Base-by-base conservation (phyloP, 768 basidiomycete genomes). In the Lentinula boryana region DNA sequence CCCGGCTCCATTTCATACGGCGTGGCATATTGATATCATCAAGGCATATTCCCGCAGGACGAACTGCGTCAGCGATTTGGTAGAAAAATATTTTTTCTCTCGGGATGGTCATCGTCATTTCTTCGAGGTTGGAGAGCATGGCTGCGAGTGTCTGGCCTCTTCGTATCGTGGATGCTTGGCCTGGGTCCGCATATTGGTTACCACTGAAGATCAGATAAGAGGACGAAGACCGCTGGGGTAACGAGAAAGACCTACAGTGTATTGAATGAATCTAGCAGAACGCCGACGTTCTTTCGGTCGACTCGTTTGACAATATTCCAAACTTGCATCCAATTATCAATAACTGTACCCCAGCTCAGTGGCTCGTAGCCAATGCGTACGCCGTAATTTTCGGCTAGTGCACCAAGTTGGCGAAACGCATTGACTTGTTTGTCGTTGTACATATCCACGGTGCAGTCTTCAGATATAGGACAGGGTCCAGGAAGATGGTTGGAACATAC, bases 191-290 rank as follows among this genome's bases (percentile, higher is more conserved):
- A 65, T 74, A 77, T 68, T 77, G 74, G 61, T 71, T 69, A 2
- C 68, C 76, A 32, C 73, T 72, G 48, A 15, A 33, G 23, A 36
- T 8, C n/a, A 23, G 23, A 9, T 49, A 10, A 49, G 16, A 4
- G 16, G 38, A 36, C 57, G 27, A 57, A 38, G 56, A 60, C 36
- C 12, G 0, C 23, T 1, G 18, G 15, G 1, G 18, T 6, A 52
- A 15, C 38, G 27, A 48, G 21, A 31, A n/a, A 32, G n/a, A 49
- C 68, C 61, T 56, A 68, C 68, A 70, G 56, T 21, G 63, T 69
- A 62, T 76, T 76, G 67, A 76, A 77, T 16, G 71, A 72, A 63
- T 75, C 75, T 56, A 75, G 62, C 49, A 74, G 70, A 53, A 78
- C 55, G 5, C 76, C 76, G 40, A 77, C 67, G 62, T 78, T 77